Evolutionary conservation across 768 basidiomycete species (phyloP).

Genomic region (Naganishia antarctica): DNA sequence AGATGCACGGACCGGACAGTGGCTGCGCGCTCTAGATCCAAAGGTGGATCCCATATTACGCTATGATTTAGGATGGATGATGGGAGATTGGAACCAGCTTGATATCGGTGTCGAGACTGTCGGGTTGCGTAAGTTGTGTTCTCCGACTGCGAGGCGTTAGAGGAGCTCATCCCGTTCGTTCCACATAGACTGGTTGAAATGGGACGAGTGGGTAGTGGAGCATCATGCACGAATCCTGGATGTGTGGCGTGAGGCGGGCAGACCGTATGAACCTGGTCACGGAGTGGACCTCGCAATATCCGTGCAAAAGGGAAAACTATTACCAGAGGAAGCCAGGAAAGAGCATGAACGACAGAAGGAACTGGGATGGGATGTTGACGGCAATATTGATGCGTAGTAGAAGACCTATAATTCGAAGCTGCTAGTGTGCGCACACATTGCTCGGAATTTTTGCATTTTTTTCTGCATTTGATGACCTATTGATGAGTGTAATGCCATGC

Average conservation of each 20-base stretch:
- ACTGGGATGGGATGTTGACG: constrained; percentile 48
- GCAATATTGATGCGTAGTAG: constrained; percentile 33
- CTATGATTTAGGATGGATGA: constrained; percentile 50
- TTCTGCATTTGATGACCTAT: too few relatives aligned
- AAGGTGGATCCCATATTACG: constrained; percentile 46
- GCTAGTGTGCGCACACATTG: background rate
- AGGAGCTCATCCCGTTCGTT: too few relatives aligned
- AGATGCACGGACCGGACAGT: constrained; percentile 52
- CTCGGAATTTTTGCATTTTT: too few relatives aligned
- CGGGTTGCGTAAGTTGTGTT: constrained; percentile 49
- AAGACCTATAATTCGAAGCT: background rate
- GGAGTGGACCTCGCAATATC: constrained; percentile 41
- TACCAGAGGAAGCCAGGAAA: constrained; percentile 41
- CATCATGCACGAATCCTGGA: constrained; percentile 38
- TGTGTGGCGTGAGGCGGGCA: constrained; percentile 42
- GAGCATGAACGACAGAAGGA: constrained; percentile 49
- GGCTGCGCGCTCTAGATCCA: constrained; percentile 49
- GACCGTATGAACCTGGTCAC: constrained; percentile 41
- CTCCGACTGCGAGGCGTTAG: too few relatives aligned
- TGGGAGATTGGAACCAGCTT: constrained; percentile 51
- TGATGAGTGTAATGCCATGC: too few relatives aligned
- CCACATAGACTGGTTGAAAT: constrained; percentile 48
- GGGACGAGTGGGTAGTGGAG: constrained; percentile 47
- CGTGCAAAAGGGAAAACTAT: constrained; percentile 40
- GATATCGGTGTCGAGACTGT: constrained; percentile 45